A percentile compares a stretch with the other conserved stretches of the same genome.
Evolutionary conservation across 345 rosid species (phyloP).

Genomic region (Cardiospermum halicacabum): DNA sequence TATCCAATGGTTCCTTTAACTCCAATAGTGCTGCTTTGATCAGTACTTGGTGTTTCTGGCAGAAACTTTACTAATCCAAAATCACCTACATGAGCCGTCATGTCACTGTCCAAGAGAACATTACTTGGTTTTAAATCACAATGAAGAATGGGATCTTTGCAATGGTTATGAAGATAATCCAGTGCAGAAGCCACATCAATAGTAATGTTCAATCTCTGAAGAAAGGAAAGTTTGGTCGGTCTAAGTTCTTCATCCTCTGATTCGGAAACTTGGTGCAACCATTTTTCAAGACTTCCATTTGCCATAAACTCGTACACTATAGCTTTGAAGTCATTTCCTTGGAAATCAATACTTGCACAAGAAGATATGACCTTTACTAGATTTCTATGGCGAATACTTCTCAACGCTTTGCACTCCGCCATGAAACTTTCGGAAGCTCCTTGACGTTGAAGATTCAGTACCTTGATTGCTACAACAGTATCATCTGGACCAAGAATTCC

Average conservation of each 20-base stretch:
- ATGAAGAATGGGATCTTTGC: neutral
- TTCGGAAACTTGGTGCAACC: neutral
- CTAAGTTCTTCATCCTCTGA: neutral
- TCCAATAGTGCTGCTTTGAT: constrained; percentile 3
- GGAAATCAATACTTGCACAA: constrained; percentile 16
- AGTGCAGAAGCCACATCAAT: constrained; percentile 1
- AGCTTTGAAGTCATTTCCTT: constrained; percentile 23
- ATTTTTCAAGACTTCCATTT: constrained; percentile 23
- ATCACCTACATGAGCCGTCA: constrained; percentile 17
- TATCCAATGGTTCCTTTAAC: constrained; percentile 13
- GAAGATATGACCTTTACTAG: constrained; percentile 13
- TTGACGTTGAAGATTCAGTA: constrained; percentile 8
- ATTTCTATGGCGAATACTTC: constrained; percentile 17
- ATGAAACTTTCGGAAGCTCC: constrained; percentile 19
- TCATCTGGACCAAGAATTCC: constrained; percentile 1
- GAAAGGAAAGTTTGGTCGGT: neutral
- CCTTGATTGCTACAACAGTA: constrained; percentile 12
- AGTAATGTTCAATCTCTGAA: constrained; percentile 11
- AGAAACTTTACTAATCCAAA: constrained; percentile 16
- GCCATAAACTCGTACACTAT: constrained; percentile 14
- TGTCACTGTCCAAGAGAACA: constrained; percentile 12
- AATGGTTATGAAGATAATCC: constrained; percentile 9
- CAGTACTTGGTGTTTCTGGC: neutral
- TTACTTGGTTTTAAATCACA: constrained; percentile 18
- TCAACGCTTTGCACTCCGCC: constrained; percentile 16